A percentile compares a stretch with the other conserved stretches of the same genome.
Evolutionary conservation across 768 basidiomycete genomes (phyloP).

Genomic region (Lactarius sp.): DNA sequence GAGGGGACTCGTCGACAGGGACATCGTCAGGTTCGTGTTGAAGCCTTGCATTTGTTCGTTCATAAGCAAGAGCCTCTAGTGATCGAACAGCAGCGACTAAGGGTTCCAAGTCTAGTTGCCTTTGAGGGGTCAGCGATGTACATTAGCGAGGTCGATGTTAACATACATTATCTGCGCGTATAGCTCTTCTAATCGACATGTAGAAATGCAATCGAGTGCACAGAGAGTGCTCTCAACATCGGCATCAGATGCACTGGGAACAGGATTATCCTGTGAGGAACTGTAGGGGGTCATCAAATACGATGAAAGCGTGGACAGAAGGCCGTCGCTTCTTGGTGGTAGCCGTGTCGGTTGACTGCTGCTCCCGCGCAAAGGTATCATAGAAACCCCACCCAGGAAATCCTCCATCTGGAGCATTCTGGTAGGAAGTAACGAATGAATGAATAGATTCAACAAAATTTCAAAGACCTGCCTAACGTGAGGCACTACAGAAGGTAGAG

Average conservation of each 20-base stretch:
- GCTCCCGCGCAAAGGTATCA: conserved; percentile 80
- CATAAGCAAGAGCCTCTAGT: conserved; percentile 85
- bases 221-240: conserved; percentile 94
- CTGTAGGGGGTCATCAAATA: conserved; percentile 96
- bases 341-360: conserved; percentile 52
- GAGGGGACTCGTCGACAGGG: conserved; percentile 40
- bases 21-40: conserved; percentile 65
- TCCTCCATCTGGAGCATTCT: conserved; percentile 97
- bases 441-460: conserved; percentile 95
- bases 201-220: conserved; percentile 90
- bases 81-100: conserved; percentile 81
- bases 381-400: conserved; percentile 90
- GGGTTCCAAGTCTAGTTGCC: conserved; percentile 74
- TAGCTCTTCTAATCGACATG: conserved; percentile 90
- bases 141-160: not conserved
- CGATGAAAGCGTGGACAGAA: conserved; percentile 89
- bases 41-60: conserved; percentile 75
- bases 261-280: conserved; percentile 62
- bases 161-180: conserved; percentile 87
- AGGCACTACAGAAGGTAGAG: conserved; percentile 6
- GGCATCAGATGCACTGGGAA: conserved; percentile 82
- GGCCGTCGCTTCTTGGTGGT: conserved; percentile 71
- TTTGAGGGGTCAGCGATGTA: conserved; percentile 31
- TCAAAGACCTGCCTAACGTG: conserved; percentile 74
- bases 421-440: conserved; percentile 86